phyloP scores from a whole-genome alignment of 2,329 filamentous ascomycete species.

The Cyphellophora europaea region DNA sequence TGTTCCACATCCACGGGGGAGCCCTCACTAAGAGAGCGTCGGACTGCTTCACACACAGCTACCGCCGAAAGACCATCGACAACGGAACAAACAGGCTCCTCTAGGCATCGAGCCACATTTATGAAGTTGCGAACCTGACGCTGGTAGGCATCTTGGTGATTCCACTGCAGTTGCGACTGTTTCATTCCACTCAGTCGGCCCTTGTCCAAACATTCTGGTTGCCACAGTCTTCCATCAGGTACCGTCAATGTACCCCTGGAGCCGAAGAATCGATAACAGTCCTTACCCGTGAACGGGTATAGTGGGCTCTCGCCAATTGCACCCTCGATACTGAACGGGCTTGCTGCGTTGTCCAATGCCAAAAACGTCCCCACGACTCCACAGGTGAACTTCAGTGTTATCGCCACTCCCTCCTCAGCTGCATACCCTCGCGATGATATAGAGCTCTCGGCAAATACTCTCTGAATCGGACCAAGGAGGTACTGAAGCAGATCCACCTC shows the following conservation, averaged over 20 bases:
- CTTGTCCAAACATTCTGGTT: constrained; percentile 1
- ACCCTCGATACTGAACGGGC: constrained; percentile 5
- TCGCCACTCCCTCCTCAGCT: constrained; percentile 7
- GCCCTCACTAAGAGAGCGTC: neutral
- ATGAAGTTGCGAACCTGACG: constrained; percentile 6
- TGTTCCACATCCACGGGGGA: too few species aligned
- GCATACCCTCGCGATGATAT: constrained; percentile 1
- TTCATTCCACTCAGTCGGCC: constrained; percentile 1
- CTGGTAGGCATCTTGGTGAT: constrained; percentile 4
- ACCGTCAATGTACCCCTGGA: constrained; percentile 7
- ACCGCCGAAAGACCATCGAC: constrained; percentile 8
- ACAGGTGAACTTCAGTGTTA: constrained; percentile 6
- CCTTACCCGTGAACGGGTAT: constrained; percentile 2
- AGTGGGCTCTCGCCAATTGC: constrained; percentile 6
- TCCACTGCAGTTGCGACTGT: neutral
- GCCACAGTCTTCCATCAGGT: constrained; percentile 5
- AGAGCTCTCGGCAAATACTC: neutral
- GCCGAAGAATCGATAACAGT: constrained; percentile 8
- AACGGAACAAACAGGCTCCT: constrained; percentile 5
- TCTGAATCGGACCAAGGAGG: constrained; percentile 3
- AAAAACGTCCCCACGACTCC: constrained; percentile 10
- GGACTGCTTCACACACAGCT: constrained; percentile 7
- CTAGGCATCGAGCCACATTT: constrained; percentile 3
- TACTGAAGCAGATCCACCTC: constrained; percentile 10
- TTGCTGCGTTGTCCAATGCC: constrained; percentile 5